phyloP scores from a whole-genome alignment of 2,329 filamentous ascomycete genomes.

The Madurella mycetomatis region DNA sequence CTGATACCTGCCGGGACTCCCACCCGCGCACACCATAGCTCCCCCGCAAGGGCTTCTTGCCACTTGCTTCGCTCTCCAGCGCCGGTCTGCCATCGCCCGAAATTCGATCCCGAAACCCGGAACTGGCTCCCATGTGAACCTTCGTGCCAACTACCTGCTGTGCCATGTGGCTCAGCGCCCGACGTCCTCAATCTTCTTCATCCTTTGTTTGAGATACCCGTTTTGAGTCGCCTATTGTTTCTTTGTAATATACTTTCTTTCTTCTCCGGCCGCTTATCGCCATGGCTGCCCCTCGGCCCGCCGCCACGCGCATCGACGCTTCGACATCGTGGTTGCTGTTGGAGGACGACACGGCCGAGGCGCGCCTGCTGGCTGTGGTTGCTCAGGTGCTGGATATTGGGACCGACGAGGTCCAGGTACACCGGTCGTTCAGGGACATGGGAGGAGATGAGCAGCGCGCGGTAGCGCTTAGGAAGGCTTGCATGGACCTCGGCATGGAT shows the following conservation, averaged over 20 bases:
- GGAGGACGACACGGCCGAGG: constrained; percentile 24
- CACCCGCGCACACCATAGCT: neutral
- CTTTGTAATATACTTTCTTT: constrained; percentile 8
- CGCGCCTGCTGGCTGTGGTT: constrained; percentile 24
- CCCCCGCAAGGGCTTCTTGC: neutral
- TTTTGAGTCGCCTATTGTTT: constrained; percentile 6
- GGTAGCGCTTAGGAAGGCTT: constrained; percentile 31
- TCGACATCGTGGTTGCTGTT: constrained; percentile 24
- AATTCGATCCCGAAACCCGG: constrained; percentile 2
- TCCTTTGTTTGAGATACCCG: constrained; percentile 23
- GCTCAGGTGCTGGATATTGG: constrained; percentile 36
- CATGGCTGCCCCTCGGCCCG: constrained; percentile 19
- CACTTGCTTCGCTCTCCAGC: neutral
- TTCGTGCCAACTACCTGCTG: constrained; percentile 13
- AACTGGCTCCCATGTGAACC: constrained; percentile 13
- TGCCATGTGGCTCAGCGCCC: constrained; percentile 24
- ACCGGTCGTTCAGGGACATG: constrained; percentile 43
- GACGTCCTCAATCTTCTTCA: constrained; percentile 12
- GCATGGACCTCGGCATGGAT: constrained; percentile 34
- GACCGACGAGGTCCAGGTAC: constrained; percentile 30
- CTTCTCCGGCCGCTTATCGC: constrained; percentile 3
- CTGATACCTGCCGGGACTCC: constrained; percentile 13
- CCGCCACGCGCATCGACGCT: constrained; percentile 18
- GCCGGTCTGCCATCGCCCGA: too few relatives aligned
- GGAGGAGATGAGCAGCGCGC: constrained; percentile 39